Evolutionary conservation across 1,139 yeast genomes (phyloP), one percentile per base, ranked within the genome.

Genomic region (Pichia sp.): DNA sequence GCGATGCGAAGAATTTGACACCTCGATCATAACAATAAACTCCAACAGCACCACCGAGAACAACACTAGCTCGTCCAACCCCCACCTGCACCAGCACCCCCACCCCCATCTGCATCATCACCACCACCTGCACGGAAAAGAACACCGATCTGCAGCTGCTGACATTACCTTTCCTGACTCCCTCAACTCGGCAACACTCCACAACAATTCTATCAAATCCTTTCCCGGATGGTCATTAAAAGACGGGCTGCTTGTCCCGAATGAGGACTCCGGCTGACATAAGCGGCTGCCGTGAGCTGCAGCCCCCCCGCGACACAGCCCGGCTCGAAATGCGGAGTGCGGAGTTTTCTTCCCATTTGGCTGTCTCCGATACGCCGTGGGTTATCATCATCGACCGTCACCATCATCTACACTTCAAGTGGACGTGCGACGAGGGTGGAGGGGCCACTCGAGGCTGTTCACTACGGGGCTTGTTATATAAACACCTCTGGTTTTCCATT

Each of bases 151-250:
- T 7, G 2, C 42, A 25, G 28, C 28, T 6, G 28, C 6, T 6
- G 28, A 25, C 8, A 9, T 9, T 9, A 6, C 28, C 28, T 6
- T 6, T 25, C 28, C 28, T 9, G 28, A 25, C 28, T 25, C 28
- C 28, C 28, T 9, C 8, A 39, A n/a, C n/a, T n/a, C 23, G 13
- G 13, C 26, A 12, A 39, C 16, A 4, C 16, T 9, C 19, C 30
- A 16, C 41, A 9, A 9, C 41, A 41, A 22, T 16, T 9, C 28
- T n/a, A 16, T 22, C 7, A 39, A 18, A 13, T 21, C 31, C 10
- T 36, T 39, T 18, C 47, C 45, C 7, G 54, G 54, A 4, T 51
- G 54, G 54, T 43, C 36, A 4, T 31, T 51, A 6, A 44, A 49
- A 12, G 52, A 51, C 26, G 54, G 54, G 12, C 47, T 51, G 16